Conservation (phyloP, 179 eudicot species). For the Dionaea muscipula region DNA sequence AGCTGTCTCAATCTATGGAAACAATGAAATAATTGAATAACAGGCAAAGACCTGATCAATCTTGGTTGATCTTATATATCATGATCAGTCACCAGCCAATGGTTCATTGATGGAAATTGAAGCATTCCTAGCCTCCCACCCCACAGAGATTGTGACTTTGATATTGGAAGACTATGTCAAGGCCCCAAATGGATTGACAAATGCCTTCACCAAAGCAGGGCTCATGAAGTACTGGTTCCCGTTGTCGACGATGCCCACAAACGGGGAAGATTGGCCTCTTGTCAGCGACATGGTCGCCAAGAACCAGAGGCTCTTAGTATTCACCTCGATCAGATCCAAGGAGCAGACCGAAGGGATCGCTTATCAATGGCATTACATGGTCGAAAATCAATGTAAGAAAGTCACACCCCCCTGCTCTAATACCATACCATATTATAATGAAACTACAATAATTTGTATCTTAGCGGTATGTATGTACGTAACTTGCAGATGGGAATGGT, state of each 20-base stretch:
- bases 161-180: constrained; percentile 68
- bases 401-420: too few species aligned
- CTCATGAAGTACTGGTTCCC: constrained; percentile 70
- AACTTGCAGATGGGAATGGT: constrained; percentile 43
- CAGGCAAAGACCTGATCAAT: background rate
- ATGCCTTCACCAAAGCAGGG: constrained; percentile 52
- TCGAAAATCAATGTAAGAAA: constrained; percentile 59
- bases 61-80: background rate
- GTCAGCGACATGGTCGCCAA: constrained; percentile 61
- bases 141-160: constrained; percentile 62
- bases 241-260: constrained; percentile 46
- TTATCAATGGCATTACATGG: constrained; percentile 76
- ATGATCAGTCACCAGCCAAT: constrained; percentile 41
- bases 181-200: constrained; percentile 56
- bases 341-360: constrained; percentile 65
- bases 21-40: too few species aligned
- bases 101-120: constrained; percentile 56
- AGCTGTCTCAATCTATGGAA: too few species aligned
- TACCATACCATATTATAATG: background rate
- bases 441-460: too few species aligned
- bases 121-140: constrained; percentile 49
- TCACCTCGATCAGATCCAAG: constrained; percentile 51
- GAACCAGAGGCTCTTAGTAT: constrained; percentile 60
- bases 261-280: constrained; percentile 67
- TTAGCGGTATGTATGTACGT: too few species aligned